phyloP scores from a whole-genome alignment of 2,329 filamentous ascomycete genomes.

The Cercospora zeae-maydis region DNA sequence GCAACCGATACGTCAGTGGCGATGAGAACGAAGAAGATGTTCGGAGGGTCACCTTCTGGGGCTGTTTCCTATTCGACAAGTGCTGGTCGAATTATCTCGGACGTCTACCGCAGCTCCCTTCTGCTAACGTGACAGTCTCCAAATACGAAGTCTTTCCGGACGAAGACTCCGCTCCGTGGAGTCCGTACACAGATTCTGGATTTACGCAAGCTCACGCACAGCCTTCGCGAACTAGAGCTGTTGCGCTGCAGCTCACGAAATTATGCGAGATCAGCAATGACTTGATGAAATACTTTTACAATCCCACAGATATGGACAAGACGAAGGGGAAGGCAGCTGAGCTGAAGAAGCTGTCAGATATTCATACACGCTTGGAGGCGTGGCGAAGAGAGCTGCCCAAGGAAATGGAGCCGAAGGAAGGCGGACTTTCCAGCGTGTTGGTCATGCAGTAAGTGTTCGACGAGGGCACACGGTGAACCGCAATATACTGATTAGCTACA shows the following conservation, averaged over 20 bases:
- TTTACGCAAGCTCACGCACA: constrained; percentile 70
- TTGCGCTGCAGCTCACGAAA: constrained; percentile 74
- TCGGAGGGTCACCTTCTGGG: constrained; percentile 90
- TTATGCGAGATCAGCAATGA: constrained; percentile 94
- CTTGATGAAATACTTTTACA: constrained; percentile 84
- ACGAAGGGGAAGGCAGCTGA: constrained; percentile 72
- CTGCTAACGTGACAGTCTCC: constrained; percentile 73
- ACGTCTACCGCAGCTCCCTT: constrained; percentile 79
- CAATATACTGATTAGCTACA: constrained; percentile 38
- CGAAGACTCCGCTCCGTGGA: constrained; percentile 84
- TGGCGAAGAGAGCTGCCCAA: constrained; percentile 82
- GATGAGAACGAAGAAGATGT: constrained; percentile 85
- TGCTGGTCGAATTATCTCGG: constrained; percentile 98
- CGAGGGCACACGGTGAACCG: not conserved
- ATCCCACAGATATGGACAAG: constrained; percentile 63
- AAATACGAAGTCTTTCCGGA: constrained; percentile 87
- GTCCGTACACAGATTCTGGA: constrained; percentile 81
- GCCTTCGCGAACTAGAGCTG: constrained; percentile 75
- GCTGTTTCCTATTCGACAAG: constrained; percentile 97
- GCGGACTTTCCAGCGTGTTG: constrained; percentile 77
- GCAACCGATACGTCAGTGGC: constrained; percentile 39
- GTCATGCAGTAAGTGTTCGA: constrained; percentile 73
- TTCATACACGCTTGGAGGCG: constrained; percentile 83
- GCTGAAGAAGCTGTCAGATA: constrained; percentile 85
- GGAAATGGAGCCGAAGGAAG: constrained; percentile 86